Evolutionary conservation across 2,329 filamentous ascomycete genomes (phyloP).

Genomic region (Dothideomycetes sp.): DNA sequence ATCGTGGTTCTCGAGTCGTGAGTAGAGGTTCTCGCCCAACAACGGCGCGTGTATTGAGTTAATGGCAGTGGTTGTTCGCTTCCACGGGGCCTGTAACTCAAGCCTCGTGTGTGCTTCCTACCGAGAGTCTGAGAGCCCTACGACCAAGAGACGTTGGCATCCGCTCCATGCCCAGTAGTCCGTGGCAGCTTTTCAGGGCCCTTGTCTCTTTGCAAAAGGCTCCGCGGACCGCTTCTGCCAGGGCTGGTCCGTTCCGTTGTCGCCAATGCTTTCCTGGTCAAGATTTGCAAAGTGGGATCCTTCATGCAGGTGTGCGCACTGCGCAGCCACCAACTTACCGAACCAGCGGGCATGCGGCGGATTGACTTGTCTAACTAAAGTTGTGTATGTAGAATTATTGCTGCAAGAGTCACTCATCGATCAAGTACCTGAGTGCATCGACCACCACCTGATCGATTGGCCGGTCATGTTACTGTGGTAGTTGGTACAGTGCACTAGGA

Average conservation of each 20-base stretch:
- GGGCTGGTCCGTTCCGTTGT: slow-evolving; percentile 13
- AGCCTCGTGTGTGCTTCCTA: slow-evolving; percentile 4
- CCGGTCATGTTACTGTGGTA: not conserved
- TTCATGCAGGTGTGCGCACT: slow-evolving; percentile 12
- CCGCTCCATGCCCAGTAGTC: too few relatives aligned
- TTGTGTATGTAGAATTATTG: slow-evolving; percentile 5
- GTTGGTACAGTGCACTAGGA: slow-evolving; percentile 1
- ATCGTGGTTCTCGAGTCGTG: slow-evolving; percentile 6
- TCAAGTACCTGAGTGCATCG: slow-evolving; percentile 5
- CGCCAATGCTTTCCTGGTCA: slow-evolving; percentile 11
- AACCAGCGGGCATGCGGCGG: slow-evolving; percentile 8
- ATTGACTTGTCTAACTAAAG: slow-evolving; percentile 7
- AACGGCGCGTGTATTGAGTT: slow-evolving; percentile 8
- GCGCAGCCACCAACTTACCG: slow-evolving; percentile 13
- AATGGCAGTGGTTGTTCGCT: slow-evolving; percentile 8
- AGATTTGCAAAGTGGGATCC: slow-evolving; percentile 13
- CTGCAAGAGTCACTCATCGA: slow-evolving; percentile 10
- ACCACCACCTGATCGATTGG: slow-evolving; percentile 6
- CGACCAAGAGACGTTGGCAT: too few relatives aligned
- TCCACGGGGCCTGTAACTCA: not conserved
- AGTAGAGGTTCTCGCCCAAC: slow-evolving; percentile 10
- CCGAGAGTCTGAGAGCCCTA: too few relatives aligned
- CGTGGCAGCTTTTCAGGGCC: too few relatives aligned
- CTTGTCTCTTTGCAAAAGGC: too few relatives aligned
- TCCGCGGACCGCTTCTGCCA: slow-evolving; percentile 6